Conservation (phyloP, 345 rosid genomes). For the Alliaria petiolata region DNA sequence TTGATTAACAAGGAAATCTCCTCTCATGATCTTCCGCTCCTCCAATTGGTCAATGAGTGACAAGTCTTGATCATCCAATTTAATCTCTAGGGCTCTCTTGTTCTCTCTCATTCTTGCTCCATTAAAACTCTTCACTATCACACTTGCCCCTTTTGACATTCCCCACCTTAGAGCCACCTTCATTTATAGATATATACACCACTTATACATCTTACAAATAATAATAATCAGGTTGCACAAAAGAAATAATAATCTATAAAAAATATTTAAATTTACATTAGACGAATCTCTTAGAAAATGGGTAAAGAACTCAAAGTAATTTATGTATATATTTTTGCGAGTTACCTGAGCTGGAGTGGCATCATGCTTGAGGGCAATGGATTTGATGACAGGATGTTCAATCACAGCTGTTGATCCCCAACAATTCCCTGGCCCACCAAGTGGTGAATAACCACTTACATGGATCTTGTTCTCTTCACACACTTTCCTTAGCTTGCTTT, state of each 20-base stretch:
- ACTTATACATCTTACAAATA: too few relatives aligned
- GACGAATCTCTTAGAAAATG: not conserved
- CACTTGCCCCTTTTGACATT: conserved; percentile 69
- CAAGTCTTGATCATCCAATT: conserved; percentile 53
- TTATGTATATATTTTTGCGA: not conserved
- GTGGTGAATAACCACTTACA: conserved; percentile 83
- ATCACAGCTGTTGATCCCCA: conserved; percentile 86
- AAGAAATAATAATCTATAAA: too few relatives aligned
- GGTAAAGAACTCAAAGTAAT: too few relatives aligned
- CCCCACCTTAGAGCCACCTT: conserved; percentile 92
- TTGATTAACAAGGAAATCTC: conserved; percentile 58
- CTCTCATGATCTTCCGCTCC: conserved; percentile 81
- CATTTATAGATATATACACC: not conserved
- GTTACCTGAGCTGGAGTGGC: conserved; percentile 76
- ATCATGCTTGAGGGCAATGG: conserved; percentile 63
- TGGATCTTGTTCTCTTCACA: conserved; percentile 63
- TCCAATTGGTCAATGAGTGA: conserved; percentile 48
- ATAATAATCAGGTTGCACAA: too few relatives aligned
- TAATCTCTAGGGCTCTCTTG: conserved; percentile 46
- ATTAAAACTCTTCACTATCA: conserved; percentile 80
- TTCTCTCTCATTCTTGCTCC: conserved; percentile 61
- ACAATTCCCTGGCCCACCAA: conserved; percentile 72
- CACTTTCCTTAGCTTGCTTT: conserved; percentile 56
- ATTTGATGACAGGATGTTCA: conserved; percentile 48
- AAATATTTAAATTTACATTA: not conserved